Evolutionary conservation across 345 rosid species (phyloP), one percentile per base, ranked within the genome.

Genomic region (Moringa oleifera): DNA sequence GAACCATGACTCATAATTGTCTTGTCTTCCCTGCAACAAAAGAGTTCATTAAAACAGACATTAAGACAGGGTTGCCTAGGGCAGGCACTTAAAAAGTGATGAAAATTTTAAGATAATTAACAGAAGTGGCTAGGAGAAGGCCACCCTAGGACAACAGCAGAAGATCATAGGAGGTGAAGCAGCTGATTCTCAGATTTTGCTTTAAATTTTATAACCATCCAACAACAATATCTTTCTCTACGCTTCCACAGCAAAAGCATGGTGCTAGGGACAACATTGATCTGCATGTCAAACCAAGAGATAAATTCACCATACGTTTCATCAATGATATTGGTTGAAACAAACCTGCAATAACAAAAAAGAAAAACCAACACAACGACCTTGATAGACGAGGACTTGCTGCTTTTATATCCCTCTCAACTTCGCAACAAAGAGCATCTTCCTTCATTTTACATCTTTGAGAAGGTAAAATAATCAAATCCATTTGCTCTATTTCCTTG

Each of bases 251-350:
- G 61, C 18, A 62, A 64, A 72, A 58, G 17, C 41, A 65, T 65
- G 45, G 10, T 51, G 45, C 47, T 13, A 51, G 61, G 49, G 62
- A 53, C 6, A 55, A 49, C 51, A 54, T 53, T 49, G 54, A 70
- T 73, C 77, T 72, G 81, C 82, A 75, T 36, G 45, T 16, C 23
- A 58, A 64, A 49, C 36, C 21, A 54, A 23, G 22, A 46, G 46
- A 60, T 51, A 55, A 57, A 54, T 58, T 59, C 23, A 47, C 57
- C 16, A 22, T 47, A 57, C 47, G 21, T n/a, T 58, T 36, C 56
- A 18, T 41, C 56, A 24, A 54, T 18, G 21, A 21, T 16, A 57
- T 20, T 17, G 11, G 4, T 25, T n/a, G 20, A 17, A 23, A 25
- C 11, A 37, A 63, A 20, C 46, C 36, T 15, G 22, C 17, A 22